Base-by-base conservation (phyloP, 148 eudicot species). In the Silene latifolia region DNA sequence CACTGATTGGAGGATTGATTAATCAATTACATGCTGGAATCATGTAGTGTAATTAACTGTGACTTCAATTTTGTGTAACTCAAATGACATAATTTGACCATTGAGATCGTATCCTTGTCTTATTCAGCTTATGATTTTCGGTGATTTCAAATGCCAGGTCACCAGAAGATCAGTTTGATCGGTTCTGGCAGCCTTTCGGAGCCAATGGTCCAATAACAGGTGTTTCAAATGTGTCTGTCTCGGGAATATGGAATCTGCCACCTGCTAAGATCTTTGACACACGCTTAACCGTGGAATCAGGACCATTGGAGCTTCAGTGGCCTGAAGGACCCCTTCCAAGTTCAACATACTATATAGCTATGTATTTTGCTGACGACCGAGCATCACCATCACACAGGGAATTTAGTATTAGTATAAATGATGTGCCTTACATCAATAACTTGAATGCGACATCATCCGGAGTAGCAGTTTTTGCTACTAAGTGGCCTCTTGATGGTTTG, bases 201-300 rank as follows among this genome's bases (percentile, higher is more conserved):
- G 82, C 79, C 57, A 72, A 74, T 76, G 85, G 73, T 72, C 83
- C 90, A 65, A 60, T 76, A 4, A 29, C 81, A 63, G 73, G 74
- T 59, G 77, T 74, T 73, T 79, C 82, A 44, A 77, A 90, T 78
- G 85, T 90, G 35, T 73, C 87, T 24, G 86, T 90, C 69, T 87
- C 92, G 53, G 94, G 98, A 69, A 81, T 95, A 77, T 95, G 99
- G 99, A 95, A 92, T 67, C 86, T 78, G 66, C 98, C 99, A 20
- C 99, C 99, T 1, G 44, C 61, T 51, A 86, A 78, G 74, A 86
- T 90, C 67, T 95, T 95, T 77, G 87, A 89, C 72, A 92, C 97
- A 59, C 81, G 84, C 8, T 69, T 92, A 71, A 76, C 85, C 8
- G 77, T 71, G 17, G 65, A 83, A 59, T 79, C 80, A 10, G 85